These are phyloP conservation scores for Microbotryum intermedium DNA, from an alignment of 1,284 basidiomycete genomes.

Conservation along the genomic window DNA sequence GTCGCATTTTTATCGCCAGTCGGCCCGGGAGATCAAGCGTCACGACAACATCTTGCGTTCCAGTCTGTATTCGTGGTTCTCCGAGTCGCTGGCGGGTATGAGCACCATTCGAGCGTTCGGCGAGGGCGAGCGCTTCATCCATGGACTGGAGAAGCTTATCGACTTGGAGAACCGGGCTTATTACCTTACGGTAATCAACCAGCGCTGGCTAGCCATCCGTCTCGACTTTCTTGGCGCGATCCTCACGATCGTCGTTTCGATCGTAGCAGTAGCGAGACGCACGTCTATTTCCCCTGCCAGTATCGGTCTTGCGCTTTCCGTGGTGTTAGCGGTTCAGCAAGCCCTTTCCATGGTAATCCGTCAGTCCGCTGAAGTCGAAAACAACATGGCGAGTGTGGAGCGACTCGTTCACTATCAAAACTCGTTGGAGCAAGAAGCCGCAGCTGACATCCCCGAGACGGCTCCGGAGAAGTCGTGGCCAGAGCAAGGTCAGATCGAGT, in stretches of 20 bases:
- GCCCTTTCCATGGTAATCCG: slow-evolving; percentile 20
- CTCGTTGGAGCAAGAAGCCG: slow-evolving; percentile 33
- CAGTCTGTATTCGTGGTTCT: slow-evolving; percentile 34
- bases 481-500: slow-evolving; percentile 34
- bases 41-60: slow-evolving; percentile 40
- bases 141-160: slow-evolving; percentile 16
- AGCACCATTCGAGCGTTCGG: slow-evolving; percentile 54
- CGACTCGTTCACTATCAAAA: slow-evolving; percentile 37
- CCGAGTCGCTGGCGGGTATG: slow-evolving; percentile 51
- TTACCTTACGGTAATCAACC: slow-evolving; percentile 39
- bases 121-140: slow-evolving; percentile 14
- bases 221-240: slow-evolving; percentile 39
- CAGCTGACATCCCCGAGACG: slow-evolving; percentile 11
- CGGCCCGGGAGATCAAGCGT: slow-evolving; percentile 62
- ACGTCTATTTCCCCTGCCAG: slow-evolving; percentile 4
- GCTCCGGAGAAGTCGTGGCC: slow-evolving; percentile 37
- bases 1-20: slow-evolving; percentile 55
- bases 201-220: slow-evolving; percentile 43
- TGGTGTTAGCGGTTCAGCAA: slow-evolving; percentile 10
- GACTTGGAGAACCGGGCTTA: slow-evolving; percentile 45
- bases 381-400: slow-evolving; percentile 39
- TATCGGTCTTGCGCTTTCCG: slow-evolving; percentile 8
- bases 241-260: slow-evolving; percentile 37
- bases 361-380: slow-evolving; percentile 40
- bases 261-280: slow-evolving; percentile 14